A percentile compares a stretch with the other conserved stretches of the same genome.
These are phyloP conservation scores for Candida sojae DNA, from an alignment of 1,139 yeast genomes.

Conservation along the genomic window DNA sequence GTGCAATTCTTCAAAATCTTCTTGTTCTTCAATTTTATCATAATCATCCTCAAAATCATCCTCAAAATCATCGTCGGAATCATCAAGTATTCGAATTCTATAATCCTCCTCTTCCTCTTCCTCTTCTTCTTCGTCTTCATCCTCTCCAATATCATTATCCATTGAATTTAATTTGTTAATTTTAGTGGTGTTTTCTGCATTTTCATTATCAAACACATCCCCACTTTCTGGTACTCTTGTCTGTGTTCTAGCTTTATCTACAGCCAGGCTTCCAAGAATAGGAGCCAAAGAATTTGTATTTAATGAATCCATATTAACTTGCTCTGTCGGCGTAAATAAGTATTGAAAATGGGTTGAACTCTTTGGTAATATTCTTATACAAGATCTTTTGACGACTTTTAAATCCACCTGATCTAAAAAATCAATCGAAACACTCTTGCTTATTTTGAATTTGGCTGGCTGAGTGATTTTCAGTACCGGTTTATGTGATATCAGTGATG, in stretches of 20 bases:
- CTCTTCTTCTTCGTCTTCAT: background rate
- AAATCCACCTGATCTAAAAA: background rate
- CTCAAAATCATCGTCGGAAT: background rate
- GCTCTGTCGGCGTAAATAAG: constrained; percentile 4
- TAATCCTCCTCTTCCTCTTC: background rate
- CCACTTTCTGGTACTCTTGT: no score
- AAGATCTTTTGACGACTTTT: constrained; percentile 1
- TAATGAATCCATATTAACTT: background rate
- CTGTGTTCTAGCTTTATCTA: no score
- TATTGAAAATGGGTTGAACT: constrained; percentile 10
- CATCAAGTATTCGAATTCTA: background rate
- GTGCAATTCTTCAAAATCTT: background rate
- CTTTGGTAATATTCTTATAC: constrained; percentile 10
- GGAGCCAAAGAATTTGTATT: no score
- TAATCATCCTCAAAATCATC: background rate
- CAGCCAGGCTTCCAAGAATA: no score
- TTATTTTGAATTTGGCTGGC: background rate
- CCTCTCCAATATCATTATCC: background rate
- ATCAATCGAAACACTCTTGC: background rate
- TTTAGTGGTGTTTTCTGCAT: background rate
- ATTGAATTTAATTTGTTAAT: background rate
- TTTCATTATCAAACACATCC: no score
- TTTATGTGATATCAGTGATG: background rate
- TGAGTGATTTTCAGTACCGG: background rate
- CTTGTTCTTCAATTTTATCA: background rate